Conservation (phyloP, 106 monocot species). For the Alisma plantagoaquatica region DNA sequence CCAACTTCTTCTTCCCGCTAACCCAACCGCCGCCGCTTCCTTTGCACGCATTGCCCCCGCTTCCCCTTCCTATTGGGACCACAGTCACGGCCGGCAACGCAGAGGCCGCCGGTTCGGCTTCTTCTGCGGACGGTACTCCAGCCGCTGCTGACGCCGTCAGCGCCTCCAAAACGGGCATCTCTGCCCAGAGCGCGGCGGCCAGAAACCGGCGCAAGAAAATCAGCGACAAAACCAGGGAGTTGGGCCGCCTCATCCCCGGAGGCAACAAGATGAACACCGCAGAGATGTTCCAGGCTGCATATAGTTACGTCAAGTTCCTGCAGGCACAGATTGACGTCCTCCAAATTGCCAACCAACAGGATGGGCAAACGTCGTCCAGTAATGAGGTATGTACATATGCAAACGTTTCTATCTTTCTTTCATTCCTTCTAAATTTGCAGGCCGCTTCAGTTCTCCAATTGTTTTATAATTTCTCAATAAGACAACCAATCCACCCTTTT, state of each 20-base stretch:
- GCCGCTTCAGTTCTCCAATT: not conserved
- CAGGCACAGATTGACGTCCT: conserved; percentile 65
- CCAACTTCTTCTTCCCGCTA: too few relatives aligned
- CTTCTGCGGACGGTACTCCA: not conserved
- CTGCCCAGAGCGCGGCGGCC: conserved; percentile 45
- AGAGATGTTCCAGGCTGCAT: conserved; percentile 52
- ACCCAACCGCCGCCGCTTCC: not conserved
- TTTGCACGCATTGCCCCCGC: not conserved
- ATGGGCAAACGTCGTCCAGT: too few relatives aligned
- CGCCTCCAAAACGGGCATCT: conserved; percentile 5
- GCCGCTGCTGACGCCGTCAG: not conserved
- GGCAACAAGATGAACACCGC: conserved; percentile 75
- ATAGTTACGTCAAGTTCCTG: conserved; percentile 49
- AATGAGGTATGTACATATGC: too few relatives aligned
- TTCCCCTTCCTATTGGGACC: not conserved
- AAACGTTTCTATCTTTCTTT: too few relatives aligned
- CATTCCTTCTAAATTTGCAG: not conserved
- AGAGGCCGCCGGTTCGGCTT: not conserved
- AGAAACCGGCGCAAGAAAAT: conserved; percentile 65
- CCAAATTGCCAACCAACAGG: too few relatives aligned
- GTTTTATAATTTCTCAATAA: not conserved
- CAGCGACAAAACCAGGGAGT: conserved; percentile 65
- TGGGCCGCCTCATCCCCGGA: conserved; percentile 47
- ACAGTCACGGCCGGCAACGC: not conserved
- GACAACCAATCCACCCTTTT: not conserved